Evolutionary conservation across 1,284 basidiomycete species (phyloP).

Genomic region (Sporisorium exsertum): DNA sequence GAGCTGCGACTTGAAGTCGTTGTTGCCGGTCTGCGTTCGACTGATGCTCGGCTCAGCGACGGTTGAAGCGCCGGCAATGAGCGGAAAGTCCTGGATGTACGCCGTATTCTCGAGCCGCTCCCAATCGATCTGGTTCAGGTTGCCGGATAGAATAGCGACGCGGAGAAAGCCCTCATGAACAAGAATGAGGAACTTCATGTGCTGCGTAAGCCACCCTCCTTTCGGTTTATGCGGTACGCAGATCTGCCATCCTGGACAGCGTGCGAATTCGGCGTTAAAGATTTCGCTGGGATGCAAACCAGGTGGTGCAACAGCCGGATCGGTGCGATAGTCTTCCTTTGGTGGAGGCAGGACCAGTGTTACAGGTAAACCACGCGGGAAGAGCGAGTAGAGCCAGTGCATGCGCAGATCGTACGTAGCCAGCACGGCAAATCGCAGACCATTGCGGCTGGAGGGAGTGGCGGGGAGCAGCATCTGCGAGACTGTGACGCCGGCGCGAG

Average conservation of each 20-base stretch:
- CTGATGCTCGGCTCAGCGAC: neutral
- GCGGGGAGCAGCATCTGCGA: conserved; percentile 54
- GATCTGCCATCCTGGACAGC: conserved; percentile 52
- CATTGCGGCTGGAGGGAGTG: conserved; percentile 26
- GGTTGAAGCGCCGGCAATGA: neutral
- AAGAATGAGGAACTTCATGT: conserved; percentile 63
- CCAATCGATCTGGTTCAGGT: conserved; percentile 65
- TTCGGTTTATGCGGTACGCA: conserved; percentile 51
- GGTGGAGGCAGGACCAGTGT: conserved; percentile 58
- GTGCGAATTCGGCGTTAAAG: conserved; percentile 24
- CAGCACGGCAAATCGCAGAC: conserved; percentile 52
- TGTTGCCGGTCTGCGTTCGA: neutral
- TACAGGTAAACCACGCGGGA: conserved; percentile 50
- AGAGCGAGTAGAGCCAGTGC: conserved; percentile 58
- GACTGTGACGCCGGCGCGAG: conserved; percentile 33
- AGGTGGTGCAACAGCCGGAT: conserved; percentile 29
- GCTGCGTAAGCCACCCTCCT: conserved; percentile 51
- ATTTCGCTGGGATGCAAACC: conserved; percentile 47
- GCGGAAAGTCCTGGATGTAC: conserved; percentile 64
- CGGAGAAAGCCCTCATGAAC: conserved; percentile 53
- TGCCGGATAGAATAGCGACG: conserved; percentile 59
- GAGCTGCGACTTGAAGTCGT: conserved; percentile 49
- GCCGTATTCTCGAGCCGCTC: conserved; percentile 62
- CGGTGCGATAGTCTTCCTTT: conserved; percentile 34
- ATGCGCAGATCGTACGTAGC: conserved; percentile 62